These are phyloP conservation scores for Furcasterigmium sp. DNA, from an alignment of 2,329 filamentous ascomycete genomes.

Conservation along the genomic window DNA sequence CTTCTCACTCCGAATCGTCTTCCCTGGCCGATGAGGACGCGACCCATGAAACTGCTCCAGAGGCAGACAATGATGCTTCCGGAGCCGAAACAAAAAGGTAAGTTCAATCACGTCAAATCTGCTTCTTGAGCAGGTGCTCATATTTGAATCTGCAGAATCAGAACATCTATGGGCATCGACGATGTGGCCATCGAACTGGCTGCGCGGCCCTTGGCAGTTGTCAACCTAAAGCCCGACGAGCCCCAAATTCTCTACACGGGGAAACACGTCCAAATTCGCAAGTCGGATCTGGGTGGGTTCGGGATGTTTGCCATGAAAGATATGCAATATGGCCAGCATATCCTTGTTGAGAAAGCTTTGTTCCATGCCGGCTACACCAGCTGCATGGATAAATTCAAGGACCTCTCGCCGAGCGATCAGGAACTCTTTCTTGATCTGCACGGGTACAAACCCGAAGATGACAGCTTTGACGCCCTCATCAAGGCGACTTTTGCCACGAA, in stretches of 20 bases:
- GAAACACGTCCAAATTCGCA: slow-evolving; percentile 31
- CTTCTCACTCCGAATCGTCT: too few relatives aligned
- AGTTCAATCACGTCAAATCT: neutral
- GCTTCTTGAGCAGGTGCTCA: neutral
- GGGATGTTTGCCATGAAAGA: slow-evolving; percentile 39
- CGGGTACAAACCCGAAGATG: slow-evolving; percentile 21
- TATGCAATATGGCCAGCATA: slow-evolving; percentile 29
- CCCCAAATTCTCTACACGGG: slow-evolving; percentile 27
- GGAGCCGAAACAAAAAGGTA: neutral
- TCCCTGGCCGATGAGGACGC: too few relatives aligned
- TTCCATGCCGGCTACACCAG: slow-evolving; percentile 23
- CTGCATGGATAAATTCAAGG: slow-evolving; percentile 10
- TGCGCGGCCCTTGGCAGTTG: neutral
- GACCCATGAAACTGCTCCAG: too few relatives aligned
- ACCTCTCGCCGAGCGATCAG: slow-evolving; percentile 23
- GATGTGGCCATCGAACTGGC: neutral
- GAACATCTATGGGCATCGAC: neutral
- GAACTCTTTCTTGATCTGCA: slow-evolving; percentile 31
- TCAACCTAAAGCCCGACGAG: neutral
- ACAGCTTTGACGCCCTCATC: slow-evolving; percentile 18
- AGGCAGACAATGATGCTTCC: neutral
- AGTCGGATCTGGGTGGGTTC: slow-evolving; percentile 35
- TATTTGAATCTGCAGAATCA: neutral
- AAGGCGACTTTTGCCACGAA: slow-evolving; percentile 40
- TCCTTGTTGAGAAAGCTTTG: slow-evolving; percentile 40